Evolutionary conservation across 2,329 filamentous ascomycete species (phyloP).

Genomic region (Botrytis porri): DNA sequence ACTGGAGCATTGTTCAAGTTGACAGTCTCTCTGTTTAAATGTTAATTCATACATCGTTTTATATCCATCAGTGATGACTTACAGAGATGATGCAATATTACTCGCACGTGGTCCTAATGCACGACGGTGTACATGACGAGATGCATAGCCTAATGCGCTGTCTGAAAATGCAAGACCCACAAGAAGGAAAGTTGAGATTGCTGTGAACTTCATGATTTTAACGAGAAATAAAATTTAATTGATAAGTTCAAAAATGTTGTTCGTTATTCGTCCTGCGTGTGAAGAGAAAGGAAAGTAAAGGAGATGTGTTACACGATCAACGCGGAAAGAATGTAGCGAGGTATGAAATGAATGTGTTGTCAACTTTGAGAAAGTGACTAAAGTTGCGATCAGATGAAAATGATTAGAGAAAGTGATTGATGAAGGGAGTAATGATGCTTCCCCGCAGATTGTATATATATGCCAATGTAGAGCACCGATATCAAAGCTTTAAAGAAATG

Average conservation of each 20-base stretch:
- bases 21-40: neutral
- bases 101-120: neutral
- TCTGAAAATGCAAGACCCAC: neutral
- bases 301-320: conserved; percentile 12
- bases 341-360: conserved; percentile 3
- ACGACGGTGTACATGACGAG: neutral
- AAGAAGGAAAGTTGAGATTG: neutral
- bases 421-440: neutral
- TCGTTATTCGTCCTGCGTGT: no score
- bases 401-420: neutral
- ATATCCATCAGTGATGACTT: neutral
- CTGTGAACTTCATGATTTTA: neutral
- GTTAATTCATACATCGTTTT: neutral
- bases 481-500: neutral
- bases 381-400: neutral
- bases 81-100: neutral
- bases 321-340: neutral
- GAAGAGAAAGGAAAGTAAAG: neutral
- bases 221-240: neutral
- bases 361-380: neutral
- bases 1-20: neutral
- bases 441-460: neutral
- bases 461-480: neutral
- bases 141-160: neutral
- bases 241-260: neutral